Evolutionary conservation across 495 filamentous ascomycete genomes (phyloP).

Genomic region (Penicillium robsamsonii): DNA sequence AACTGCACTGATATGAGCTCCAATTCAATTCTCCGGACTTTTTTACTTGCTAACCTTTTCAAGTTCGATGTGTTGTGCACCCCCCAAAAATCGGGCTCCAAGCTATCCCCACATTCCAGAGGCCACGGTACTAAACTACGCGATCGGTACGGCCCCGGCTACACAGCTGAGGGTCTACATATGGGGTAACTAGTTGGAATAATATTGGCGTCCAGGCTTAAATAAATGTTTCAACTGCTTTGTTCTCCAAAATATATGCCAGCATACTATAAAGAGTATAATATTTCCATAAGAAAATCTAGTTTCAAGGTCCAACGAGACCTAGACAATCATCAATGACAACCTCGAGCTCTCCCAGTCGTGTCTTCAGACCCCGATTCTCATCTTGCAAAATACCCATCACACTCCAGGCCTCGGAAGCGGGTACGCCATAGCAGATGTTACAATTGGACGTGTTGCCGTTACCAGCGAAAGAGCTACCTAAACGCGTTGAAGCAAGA

Average conservation of each 20-base stretch:
- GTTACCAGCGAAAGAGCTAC: constrained; percentile 32
- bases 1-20: background rate
- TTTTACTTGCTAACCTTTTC: background rate
- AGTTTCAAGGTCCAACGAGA: constrained; percentile 49
- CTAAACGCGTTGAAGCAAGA: constrained; percentile 35
- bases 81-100: background rate
- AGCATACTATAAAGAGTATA: constrained; percentile 15
- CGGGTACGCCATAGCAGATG: constrained; percentile 61
- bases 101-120: constrained; percentile 16
- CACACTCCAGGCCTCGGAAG: constrained; percentile 69
- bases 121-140: constrained; percentile 13
- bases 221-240: constrained; percentile 1
- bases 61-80: constrained; percentile 1
- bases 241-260: constrained; percentile 3
- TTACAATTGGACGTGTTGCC: constrained; percentile 44
- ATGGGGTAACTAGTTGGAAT: background rate
- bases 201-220: background rate
- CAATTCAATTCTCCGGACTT: constrained; percentile 1
- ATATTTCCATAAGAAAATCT: constrained; percentile 1
- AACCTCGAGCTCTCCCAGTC: constrained; percentile 63
- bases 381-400: constrained; percentile 68
- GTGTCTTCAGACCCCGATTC: constrained; percentile 66
- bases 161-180: background rate
- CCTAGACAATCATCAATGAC: constrained; percentile 72
- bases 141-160: background rate